Conservation (phyloP, 148 eudicot genomes). For the Rhododendron molle region DNA sequence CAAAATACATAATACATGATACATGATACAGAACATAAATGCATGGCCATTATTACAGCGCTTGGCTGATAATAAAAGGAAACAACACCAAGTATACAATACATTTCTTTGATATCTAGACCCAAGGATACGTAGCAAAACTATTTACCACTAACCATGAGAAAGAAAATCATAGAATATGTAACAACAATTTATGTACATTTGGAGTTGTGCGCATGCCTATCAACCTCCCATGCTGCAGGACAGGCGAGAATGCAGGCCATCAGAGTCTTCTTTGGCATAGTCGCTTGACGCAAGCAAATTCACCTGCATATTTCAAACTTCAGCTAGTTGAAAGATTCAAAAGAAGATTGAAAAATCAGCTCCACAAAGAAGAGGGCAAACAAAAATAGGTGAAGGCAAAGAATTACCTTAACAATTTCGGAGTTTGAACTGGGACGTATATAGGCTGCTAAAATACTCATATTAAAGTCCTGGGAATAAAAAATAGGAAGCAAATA, state of each 20-base stretch:
- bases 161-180: not conserved
- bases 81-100: not conserved
- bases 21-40: not conserved
- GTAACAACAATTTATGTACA: not conserved
- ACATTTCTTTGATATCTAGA: not conserved
- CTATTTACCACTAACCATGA: not conserved
- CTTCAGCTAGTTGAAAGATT: not conserved
- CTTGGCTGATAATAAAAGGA: not conserved
- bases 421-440: conserved; percentile 81
- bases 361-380: not conserved
- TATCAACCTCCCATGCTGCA: conserved; percentile 64
- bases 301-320: conserved; percentile 56
- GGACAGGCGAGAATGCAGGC: conserved; percentile 31
- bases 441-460: conserved; percentile 73
- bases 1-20: no score
- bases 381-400: not conserved
- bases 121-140: not conserved
- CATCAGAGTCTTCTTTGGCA: conserved; percentile 28
- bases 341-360: not conserved
- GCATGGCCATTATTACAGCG: not conserved
- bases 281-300: conserved; percentile 50
- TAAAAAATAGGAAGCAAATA: not conserved
- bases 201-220: not conserved
- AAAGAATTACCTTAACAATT: conserved; percentile 66
- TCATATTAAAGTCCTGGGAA: conserved; percentile 77